phyloP scores from a whole-genome alignment of 441 rosid species.

The Jatropha multifida region DNA sequence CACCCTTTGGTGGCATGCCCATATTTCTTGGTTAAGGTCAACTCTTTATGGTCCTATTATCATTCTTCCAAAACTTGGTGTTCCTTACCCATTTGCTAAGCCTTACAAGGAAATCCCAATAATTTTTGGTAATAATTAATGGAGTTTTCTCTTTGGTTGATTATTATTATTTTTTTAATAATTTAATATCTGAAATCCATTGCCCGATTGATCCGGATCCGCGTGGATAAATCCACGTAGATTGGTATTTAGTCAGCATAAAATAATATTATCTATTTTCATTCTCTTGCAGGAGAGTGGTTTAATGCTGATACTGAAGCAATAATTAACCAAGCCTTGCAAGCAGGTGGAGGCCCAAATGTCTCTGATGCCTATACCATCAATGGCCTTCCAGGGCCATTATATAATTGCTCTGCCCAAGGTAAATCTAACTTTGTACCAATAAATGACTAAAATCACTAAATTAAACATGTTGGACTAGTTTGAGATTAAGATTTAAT shows the following conservation, averaged over 20 bases:
- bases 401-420: constrained; percentile 66
- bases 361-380: constrained; percentile 71
- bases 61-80: constrained; percentile 54
- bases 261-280: no score
- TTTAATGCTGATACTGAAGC: constrained; percentile 75
- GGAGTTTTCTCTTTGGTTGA: background rate
- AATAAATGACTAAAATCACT: no score
- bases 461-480: no score
- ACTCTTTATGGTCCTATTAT: constrained; percentile 64
- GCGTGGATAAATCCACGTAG: no score
- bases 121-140: constrained; percentile 46
- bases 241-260: no score
- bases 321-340: constrained; percentile 54
- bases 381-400: constrained; percentile 75
- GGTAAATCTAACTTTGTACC: constrained; percentile 25
- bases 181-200: no score
- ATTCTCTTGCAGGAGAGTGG: constrained; percentile 62
- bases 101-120: constrained; percentile 66
- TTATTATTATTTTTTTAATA: no score
- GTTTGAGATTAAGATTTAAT: background rate
- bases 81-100: constrained; percentile 54
- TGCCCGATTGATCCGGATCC: no score
- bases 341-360: constrained; percentile 76
- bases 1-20: constrained; percentile 72
- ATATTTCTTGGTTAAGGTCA: constrained; percentile 63